These are phyloP conservation scores for Phytophthora megakarya DNA, from an alignment of 352 stramenopile genomes.

Conservation along the genomic window DNA sequence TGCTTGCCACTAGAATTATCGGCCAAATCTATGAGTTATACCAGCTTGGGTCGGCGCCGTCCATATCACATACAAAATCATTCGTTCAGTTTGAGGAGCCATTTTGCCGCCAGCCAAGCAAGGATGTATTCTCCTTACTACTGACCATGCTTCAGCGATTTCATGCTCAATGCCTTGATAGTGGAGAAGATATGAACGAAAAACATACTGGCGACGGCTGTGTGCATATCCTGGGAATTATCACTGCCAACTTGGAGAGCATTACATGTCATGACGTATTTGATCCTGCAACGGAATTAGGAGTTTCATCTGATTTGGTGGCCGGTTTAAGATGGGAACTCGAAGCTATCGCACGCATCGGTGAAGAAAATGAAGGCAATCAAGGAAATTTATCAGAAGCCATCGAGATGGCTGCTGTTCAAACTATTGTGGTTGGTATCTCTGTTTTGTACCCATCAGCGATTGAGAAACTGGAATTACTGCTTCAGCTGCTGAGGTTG, in stretches of 20 bases:
- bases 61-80: slow-evolving; percentile 7
- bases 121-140: slow-evolving; percentile 55
- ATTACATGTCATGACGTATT: slow-evolving; percentile 62
- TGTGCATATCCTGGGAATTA: slow-evolving; percentile 54
- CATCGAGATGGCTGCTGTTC: slow-evolving; percentile 63
- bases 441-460: slow-evolving; percentile 67
- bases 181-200: not conserved
- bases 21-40: slow-evolving; percentile 41
- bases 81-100: slow-evolving; percentile 70
- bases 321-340: slow-evolving; percentile 48
- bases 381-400: slow-evolving; percentile 5
- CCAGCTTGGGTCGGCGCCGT: slow-evolving; percentile 17
- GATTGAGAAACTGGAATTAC: slow-evolving; percentile 67
- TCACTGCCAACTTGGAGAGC: slow-evolving; percentile 72
- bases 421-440: slow-evolving; percentile 68
- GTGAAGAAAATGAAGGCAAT: slow-evolving; percentile 12
- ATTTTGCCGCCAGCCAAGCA: slow-evolving; percentile 72
- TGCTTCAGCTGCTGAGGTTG: slow-evolving; percentile 61
- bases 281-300: slow-evolving; percentile 41
- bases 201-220: slow-evolving; percentile 26
- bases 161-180: slow-evolving; percentile 9
- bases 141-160: slow-evolving; percentile 57
- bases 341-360: slow-evolving; percentile 51
- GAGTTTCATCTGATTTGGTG: slow-evolving; percentile 42
- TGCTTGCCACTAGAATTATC: slow-evolving; percentile 35